Evolutionary conservation across 257 asterid genomes (phyloP), one percentile per base, ranked within the genome.

Genomic region (Nicotiana paniculata): DNA sequence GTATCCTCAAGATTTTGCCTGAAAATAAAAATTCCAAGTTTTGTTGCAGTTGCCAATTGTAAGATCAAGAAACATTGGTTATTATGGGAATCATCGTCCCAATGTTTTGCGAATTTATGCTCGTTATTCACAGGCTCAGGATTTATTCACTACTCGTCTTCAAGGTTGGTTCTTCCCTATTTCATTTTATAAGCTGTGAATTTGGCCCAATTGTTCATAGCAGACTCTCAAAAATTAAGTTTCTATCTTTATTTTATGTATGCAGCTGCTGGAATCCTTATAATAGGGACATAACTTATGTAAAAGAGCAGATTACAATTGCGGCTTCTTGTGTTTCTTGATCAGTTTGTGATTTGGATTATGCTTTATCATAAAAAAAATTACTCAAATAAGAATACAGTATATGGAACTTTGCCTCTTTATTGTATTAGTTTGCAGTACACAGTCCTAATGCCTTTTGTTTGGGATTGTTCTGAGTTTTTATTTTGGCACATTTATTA

Each of bases 51-150:
- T 89, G 77, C 93, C 97, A 6, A 81, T 90, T 59, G 35, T 80
- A 24, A 81, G 58, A 43, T 32, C 90, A 51, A 82, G 82, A 83
- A 91, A 87, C 83, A 83, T 83, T 79, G 84, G n/a, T 16, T 80
- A 64, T 16, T 80, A 64, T 64, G 85, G 48, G 7, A 64, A 53
- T 68, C 83, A 58, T 68, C 83, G 81, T 32, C 78, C 84, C 57
- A 83, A 59, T 61, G 87, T 83, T 51, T 85, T 88, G 37, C 48
- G 86, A 70, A 18, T 90, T 74, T 72, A 62, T 35, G 95, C 98
- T 82, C 92, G 95, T 53, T 91, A 93, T 85, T 87, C 98, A 12
- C 98, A 89, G 90, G 81, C 94, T 63, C 97, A 85, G 86, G 97
- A 93, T 82, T 72, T 94, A 68, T 95, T 93, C 85, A 90, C 95